phyloP scores from a whole-genome alignment of 768 basidiomycete species.

The Hygrophoropsis aurantiaca region DNA sequence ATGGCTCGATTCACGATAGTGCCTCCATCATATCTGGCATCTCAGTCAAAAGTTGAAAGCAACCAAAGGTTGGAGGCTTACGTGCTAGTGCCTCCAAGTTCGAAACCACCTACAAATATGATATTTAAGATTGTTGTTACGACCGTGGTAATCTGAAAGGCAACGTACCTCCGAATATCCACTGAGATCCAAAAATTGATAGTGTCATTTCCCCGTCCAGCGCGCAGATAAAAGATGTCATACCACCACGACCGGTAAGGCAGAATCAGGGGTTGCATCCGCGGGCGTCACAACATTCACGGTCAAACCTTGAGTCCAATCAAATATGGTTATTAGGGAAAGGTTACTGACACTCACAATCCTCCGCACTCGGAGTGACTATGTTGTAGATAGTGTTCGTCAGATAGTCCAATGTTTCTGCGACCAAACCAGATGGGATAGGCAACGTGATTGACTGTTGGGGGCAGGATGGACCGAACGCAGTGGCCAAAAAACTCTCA shows the following conservation, averaged over 20 bases:
- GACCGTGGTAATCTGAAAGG: background rate
- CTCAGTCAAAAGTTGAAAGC: conserved; percentile 5
- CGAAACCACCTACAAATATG: conserved; percentile 31
- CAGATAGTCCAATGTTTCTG: conserved; percentile 17
- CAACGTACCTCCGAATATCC: conserved; percentile 28
- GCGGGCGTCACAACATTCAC: conserved; percentile 52
- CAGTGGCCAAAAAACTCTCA: conserved; percentile 32
- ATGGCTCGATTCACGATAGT: conserved; percentile 33
- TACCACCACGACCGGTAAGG: conserved; percentile 56
- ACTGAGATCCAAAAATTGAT: conserved; percentile 15
- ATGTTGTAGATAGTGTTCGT: conserved; percentile 28
- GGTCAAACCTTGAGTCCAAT: conserved; percentile 39
- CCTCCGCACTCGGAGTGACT: conserved; percentile 39
- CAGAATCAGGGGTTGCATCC: conserved; percentile 36
- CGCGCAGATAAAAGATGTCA: conserved; percentile 21
- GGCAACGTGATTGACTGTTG: conserved; percentile 29
- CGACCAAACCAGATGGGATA: conserved; percentile 9
- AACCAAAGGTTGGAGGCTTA: conserved; percentile 1
- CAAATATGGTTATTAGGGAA: too few species aligned
- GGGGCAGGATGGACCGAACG: conserved; percentile 38
- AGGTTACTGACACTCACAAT: conserved; percentile 51
- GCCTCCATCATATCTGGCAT: conserved; percentile 15
- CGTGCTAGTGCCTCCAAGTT: conserved; percentile 22
- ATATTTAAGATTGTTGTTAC: background rate
- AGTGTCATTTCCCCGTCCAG: background rate